Base-by-base conservation (phyloP, 2,329 filamentous ascomycete species). In the Colletotrichum gigasporum region DNA sequence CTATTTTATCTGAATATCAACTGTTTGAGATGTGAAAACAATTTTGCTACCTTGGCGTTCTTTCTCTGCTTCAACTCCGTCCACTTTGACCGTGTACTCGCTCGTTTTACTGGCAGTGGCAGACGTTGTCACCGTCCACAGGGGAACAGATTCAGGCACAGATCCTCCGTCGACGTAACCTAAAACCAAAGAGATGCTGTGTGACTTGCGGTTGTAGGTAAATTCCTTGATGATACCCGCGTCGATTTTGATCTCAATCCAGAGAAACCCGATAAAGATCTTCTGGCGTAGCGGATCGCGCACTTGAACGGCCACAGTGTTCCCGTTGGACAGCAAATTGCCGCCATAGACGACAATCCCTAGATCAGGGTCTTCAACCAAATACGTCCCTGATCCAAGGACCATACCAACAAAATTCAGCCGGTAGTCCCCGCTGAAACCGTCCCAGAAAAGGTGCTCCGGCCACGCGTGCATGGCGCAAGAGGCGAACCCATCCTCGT, bases 381-480 rank as follows among this genome's bases (percentile, higher is more conserved):
- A 72, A 59, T 86, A 87, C 0, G 81, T 81, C 0, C 79, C 81
- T 2, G 82, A 80, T 1, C 81, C 84, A 1, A 87, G 73, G 0
- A 79, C 78, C 54, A 85, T 72, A 0, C 85, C 86, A 0, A 87
- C 63, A 59, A 87, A 85, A 2, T 80, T 82, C 0, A 79, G 81
- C 0, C 86, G 86, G 58, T 87, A 87, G 69, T 88, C 86, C 0
- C 85, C 85, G 10, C 79, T 83, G 65, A 84, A 85, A 0, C 78
- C 80, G 67, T 88, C 86, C 82, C 86, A 87, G 18, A 75, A 77
- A 37, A 88, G 74, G 0, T 83, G 82, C 26, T 87, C 81, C 0
- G 86, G 85, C 69, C 77, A 87, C 0, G 83, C 84, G 69, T 88
- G 86, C 69, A 88, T 87, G 0, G 83, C 83, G 1, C 83, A 82